These are phyloP conservation scores for Raphanus raphanistrum DNA, from an alignment of 345 rosid species.

Conservation along the genomic window DNA sequence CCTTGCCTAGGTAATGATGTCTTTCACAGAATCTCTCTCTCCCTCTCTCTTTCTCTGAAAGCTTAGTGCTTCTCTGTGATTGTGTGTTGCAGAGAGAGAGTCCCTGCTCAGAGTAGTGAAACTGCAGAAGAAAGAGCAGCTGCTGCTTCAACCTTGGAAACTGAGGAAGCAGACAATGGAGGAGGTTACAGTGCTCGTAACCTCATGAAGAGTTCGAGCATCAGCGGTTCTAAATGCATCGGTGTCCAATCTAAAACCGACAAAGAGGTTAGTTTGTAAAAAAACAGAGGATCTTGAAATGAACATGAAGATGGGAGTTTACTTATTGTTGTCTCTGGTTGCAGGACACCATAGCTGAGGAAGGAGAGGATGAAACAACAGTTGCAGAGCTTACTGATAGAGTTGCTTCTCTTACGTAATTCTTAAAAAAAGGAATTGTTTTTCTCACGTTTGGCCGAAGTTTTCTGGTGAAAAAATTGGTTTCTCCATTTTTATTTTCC, in stretches of 20 bases:
- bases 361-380: constrained; percentile 20
- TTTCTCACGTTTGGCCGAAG: not conserved
- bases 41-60: not conserved
- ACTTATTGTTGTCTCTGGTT: constrained; percentile 17
- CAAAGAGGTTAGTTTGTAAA: constrained; percentile 44
- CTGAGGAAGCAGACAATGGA: constrained; percentile 49
- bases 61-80: constrained; percentile 12
- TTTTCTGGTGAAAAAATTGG: constrained; percentile 25
- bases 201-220: constrained; percentile 93
- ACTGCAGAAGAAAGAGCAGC: constrained; percentile 44
- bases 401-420: constrained; percentile 36
- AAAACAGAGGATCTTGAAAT: constrained; percentile 1
- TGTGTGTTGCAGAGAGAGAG: constrained; percentile 67
- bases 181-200: constrained; percentile 57
- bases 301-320: constrained; percentile 3
- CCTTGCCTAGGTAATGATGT: constrained; percentile 75
- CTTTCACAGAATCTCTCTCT: constrained; percentile 2
- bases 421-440: constrained; percentile 9
- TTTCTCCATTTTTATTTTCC: constrained; percentile 19
- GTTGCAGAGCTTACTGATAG: constrained; percentile 30
- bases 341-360: constrained; percentile 42
- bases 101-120: constrained; percentile 58
- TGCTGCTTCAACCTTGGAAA: constrained; percentile 50
- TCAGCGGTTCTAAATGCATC: constrained; percentile 89
- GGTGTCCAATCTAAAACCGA: constrained; percentile 54